These are phyloP conservation scores for Cydonia oblonga DNA, from an alignment of 331 rosid species.

Conservation along the genomic window DNA sequence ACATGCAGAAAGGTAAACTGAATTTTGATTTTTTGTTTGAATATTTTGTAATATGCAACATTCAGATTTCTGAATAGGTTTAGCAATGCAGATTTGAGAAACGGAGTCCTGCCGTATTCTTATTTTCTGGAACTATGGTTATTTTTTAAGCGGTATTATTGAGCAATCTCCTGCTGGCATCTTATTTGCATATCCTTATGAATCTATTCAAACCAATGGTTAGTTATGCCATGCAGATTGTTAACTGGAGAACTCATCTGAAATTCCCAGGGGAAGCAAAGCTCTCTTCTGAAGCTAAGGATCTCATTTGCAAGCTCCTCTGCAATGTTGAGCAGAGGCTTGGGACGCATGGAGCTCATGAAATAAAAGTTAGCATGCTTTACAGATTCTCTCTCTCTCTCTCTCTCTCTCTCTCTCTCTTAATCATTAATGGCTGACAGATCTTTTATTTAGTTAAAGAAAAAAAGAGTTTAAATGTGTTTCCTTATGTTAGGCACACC, in stretches of 20 bases:
- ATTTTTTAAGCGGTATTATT: background rate
- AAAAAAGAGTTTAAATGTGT: background rate
- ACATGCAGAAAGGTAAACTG: conserved; percentile 71
- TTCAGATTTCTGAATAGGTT: background rate
- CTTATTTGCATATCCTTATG: background rate
- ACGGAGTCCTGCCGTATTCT: background rate
- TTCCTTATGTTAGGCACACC: conserved; percentile 51
- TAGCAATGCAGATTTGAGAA: background rate
- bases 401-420: background rate
- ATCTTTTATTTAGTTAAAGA: background rate
- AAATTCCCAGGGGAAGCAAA: conserved; percentile 71
- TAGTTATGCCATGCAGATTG: conserved; percentile 44
- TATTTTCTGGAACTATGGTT: background rate
- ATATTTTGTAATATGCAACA: background rate
- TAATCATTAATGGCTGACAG: background rate
- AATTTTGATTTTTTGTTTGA: background rate
- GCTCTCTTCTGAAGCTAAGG: conserved; percentile 66
- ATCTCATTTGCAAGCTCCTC: conserved; percentile 66
- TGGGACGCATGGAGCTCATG: conserved; percentile 77
- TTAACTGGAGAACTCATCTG: conserved; percentile 70
- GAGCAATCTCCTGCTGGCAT: background rate
- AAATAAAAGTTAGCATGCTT: conserved; percentile 51
- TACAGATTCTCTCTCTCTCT: background rate
- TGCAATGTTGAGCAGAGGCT: conserved; percentile 83
- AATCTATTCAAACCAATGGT: conserved; percentile 14